Base-by-base conservation (phyloP, 1,284 basidiomycete species). In the Malassezia brasiliensis region DNA sequence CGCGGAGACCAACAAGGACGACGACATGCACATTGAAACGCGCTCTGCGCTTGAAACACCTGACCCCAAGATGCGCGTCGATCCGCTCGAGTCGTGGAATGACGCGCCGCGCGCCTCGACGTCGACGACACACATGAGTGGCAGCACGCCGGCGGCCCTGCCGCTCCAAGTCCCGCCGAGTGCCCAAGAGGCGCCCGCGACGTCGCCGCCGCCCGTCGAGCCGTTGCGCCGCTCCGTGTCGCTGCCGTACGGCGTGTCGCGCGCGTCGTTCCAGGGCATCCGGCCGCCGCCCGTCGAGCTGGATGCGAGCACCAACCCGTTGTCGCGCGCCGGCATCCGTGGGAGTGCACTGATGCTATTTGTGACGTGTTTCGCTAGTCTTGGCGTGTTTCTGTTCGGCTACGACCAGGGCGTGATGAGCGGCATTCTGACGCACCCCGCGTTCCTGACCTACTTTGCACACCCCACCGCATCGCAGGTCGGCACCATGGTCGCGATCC, bases 361-460 rank as follows among this genome's bases (percentile, higher is more conserved):
- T 48, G 65, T 74, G 41, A 73, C 88, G 32, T 78, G 85, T 55
- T 90, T 91, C 65, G 87, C 86, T 60, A 87, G 85, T 77, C 77
- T 91, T 32, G 89, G 89, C 48, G 88, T 91, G 35, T 90, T 90
- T 70, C 79, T 89, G 62, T 87, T 90, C 62, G 75, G 74, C n/a
- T 76, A 69, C 56, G 75, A 74, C 44, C 71, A 76, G 51, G 72
- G 72, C 39, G 70, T 71, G 42, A 73, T 69, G 70, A 53, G 45
- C 63, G 89, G 89, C 31, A 85, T 94, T 67, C 93, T 96, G 75
- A 96, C 91, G 19, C 88, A 88, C 0, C 88, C 89, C 25, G 83
- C 90, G 75, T 94, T 96, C 77, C 83, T 82, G 66, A 81, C 82
- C 15, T 73, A 66, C 61, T 74, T 74, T 45, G 28, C 60, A 7